These are phyloP conservation scores for Kurtzmaniella quercitrusa DNA, from an alignment of 1,139 yeast genomes.

Conservation along the genomic window DNA sequence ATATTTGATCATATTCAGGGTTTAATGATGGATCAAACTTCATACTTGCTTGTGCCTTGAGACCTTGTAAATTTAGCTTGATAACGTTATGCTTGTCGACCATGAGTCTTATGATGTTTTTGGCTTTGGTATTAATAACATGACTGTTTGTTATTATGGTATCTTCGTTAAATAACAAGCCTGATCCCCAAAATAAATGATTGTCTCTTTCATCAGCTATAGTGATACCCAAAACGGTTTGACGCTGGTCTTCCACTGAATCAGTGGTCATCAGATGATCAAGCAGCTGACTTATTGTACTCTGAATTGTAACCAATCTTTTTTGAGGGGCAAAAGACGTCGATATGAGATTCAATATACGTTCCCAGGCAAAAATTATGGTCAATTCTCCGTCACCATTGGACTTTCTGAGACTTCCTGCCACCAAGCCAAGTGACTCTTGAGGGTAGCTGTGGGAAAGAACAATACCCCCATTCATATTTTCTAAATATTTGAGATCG, in stretches of 20 bases:
- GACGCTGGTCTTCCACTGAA: background rate
- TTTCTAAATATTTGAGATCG: conserved; percentile 58
- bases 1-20: conserved; percentile 15
- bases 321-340: background rate
- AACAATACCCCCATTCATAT: conserved; percentile 61
- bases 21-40: conserved; percentile 2
- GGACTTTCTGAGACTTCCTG: conserved; percentile 45
- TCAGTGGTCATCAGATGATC: background rate
- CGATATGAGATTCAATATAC: conserved; percentile 13
- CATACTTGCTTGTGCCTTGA: conserved; percentile 5
- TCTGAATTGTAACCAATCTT: background rate
- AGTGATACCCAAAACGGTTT: conserved; percentile 11
- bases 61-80: conserved; percentile 2
- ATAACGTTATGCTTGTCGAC: conserved; percentile 3
- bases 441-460: background rate
- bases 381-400: conserved; percentile 63
- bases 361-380: conserved; percentile 48
- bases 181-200: conserved; percentile 33
- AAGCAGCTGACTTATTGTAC: background rate
- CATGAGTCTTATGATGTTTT: conserved; percentile 9
- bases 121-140: conserved; percentile 19
- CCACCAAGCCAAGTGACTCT: conserved; percentile 46
- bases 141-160: conserved; percentile 35
- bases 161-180: conserved; percentile 22
- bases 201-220: conserved; percentile 7